Evolutionary conservation across 192 early-diverging fungal genomes (phyloP).

Genomic region (Coemansia sp.): DNA sequence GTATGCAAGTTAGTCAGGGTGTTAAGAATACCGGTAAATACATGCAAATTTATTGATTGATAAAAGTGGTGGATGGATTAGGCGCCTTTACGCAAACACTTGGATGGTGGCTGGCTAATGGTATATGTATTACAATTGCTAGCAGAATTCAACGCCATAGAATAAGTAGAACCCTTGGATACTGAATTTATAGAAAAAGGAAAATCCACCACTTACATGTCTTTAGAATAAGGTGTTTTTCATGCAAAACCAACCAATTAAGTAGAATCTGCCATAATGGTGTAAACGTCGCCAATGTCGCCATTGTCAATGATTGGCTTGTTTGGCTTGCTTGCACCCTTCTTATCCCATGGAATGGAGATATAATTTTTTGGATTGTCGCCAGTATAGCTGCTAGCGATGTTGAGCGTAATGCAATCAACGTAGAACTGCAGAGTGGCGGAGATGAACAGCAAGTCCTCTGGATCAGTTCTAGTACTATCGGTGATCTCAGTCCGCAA

Average conservation of each 20-base stretch:
- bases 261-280: not conserved
- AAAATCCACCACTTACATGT: too few species aligned
- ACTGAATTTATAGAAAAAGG: too few species aligned
- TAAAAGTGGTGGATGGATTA: too few species aligned
- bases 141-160: too few species aligned
- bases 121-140: too few species aligned
- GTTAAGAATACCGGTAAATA: too few species aligned
- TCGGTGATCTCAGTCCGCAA: not conserved
- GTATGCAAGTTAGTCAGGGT: too few species aligned
- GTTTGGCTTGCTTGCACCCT: not conserved
- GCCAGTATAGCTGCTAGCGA: not conserved
- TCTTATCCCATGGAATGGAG: not conserved
- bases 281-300: not conserved
- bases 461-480: not conserved
- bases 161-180: too few species aligned
- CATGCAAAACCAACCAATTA: too few species aligned
- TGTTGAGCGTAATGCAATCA: not conserved
- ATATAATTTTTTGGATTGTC: not conserved
- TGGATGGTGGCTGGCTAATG: not conserved
- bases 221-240: too few species aligned
- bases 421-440: not conserved
- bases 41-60: too few species aligned
- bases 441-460: not conserved
- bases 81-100: not conserved
- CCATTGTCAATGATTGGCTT: not conserved